phyloP scores from a whole-genome alignment of 2,329 filamentous ascomycete species.

The Sporothrix brasiliensis region DNA sequence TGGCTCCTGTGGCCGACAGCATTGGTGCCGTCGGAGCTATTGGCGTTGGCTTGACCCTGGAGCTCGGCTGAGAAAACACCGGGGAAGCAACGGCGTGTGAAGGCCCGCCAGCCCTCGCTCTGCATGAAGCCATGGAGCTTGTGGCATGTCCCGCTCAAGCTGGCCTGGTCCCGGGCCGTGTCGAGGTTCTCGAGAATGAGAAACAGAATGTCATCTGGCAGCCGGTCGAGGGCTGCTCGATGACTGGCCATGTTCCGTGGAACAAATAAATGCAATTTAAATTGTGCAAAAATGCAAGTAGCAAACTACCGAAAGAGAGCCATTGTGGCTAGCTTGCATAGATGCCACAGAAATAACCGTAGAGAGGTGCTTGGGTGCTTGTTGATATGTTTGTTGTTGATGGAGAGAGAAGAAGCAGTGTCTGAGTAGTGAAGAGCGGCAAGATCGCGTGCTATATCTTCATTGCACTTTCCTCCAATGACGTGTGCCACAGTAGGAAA shows the following conservation, averaged over 20 bases:
- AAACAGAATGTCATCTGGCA: conserved; percentile 57
- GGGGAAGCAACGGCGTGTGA: conserved; percentile 50
- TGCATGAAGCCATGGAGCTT: conserved; percentile 47
- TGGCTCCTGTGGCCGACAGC: neutral
- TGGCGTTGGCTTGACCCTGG: no score
- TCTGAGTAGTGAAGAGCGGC: no score
- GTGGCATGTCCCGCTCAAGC: conserved; percentile 47
- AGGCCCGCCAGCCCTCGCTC: conserved; percentile 54
- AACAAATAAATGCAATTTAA: neutral
- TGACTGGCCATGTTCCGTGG: neutral
- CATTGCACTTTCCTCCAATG: neutral
- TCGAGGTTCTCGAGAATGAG: conserved; percentile 53
- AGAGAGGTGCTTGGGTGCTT: neutral
- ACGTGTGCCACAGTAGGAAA: neutral
- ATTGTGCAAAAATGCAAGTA: neutral
- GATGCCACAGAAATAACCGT: neutral
- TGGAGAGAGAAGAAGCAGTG: no score
- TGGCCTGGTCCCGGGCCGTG: conserved; percentile 53
- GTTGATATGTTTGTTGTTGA: neutral
- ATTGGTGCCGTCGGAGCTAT: neutral
- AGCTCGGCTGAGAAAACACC: conserved; percentile 7
- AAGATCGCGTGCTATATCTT: conserved; percentile 7
- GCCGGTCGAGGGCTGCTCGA: conserved; percentile 43
- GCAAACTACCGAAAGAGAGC: conserved; percentile 5
- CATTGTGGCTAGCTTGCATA: conserved; percentile 8